Conservation (phyloP, 1,284 basidiomycete genomes). For the Kwoniella shivajii region DNA sequence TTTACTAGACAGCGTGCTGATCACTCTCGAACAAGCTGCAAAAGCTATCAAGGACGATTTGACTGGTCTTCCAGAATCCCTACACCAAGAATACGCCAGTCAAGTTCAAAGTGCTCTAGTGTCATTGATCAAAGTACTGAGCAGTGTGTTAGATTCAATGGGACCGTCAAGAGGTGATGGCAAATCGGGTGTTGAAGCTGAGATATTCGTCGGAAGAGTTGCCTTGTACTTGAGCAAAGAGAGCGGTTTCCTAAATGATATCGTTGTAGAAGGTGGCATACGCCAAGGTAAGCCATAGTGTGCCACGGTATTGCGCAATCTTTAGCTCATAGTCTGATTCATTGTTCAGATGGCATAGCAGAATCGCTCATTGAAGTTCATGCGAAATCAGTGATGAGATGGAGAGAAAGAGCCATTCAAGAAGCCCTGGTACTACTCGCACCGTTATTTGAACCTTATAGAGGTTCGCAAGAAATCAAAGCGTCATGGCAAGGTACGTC, state of each 20-base stretch:
- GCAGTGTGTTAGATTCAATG: slow-evolving; percentile 33
- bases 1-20: slow-evolving; percentile 41
- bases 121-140: slow-evolving; percentile 31
- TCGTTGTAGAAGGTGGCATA: slow-evolving; percentile 23
- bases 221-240: slow-evolving; percentile 43
- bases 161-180: slow-evolving; percentile 23
- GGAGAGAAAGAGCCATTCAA: slow-evolving; percentile 29
- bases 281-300: slow-evolving; percentile 1
- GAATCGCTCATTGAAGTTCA: slow-evolving; percentile 32
- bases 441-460: slow-evolving; percentile 31
- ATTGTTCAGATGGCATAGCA: slow-evolving; percentile 8
- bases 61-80: slow-evolving; percentile 24
- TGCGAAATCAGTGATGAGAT: slow-evolving; percentile 32
- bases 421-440: slow-evolving; percentile 25
- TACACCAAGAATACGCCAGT: slow-evolving; percentile 28
- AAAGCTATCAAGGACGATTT: slow-evolving; percentile 41
- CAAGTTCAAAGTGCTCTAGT: slow-evolving; percentile 29
- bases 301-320: neutral
- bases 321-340: neutral
- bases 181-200: slow-evolving; percentile 36
- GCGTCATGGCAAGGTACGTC: slow-evolving; percentile 42
- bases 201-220: slow-evolving; percentile 49
- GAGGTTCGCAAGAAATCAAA: slow-evolving; percentile 28
- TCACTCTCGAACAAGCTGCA: slow-evolving; percentile 36
- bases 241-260: slow-evolving; percentile 35